Conservation (phyloP, 768 basidiomycete genomes). For the Lactarius pseudohatsudake region DNA sequence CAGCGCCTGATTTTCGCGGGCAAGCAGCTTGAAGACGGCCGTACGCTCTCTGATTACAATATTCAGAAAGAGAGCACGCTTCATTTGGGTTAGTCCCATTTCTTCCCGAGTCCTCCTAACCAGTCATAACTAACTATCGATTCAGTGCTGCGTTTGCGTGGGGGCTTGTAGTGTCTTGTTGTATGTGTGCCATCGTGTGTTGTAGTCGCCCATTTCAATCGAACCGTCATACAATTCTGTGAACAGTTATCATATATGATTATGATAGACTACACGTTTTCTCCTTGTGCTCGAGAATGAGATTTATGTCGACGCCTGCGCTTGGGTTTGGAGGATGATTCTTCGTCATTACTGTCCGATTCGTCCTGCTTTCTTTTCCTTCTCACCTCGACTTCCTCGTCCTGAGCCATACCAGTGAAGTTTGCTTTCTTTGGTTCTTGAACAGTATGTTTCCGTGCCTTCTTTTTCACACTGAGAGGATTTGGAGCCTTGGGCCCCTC, state of each 20-base stretch:
- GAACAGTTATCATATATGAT: background rate
- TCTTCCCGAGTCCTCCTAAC: background rate
- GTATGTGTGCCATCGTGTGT: conserved; percentile 2
- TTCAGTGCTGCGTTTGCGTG: conserved; percentile 63
- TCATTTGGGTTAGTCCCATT: conserved; percentile 45
- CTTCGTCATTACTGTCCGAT: conserved; percentile 22
- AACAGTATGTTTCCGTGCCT: conserved; percentile 39
- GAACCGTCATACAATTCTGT: background rate
- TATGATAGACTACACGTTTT: background rate
- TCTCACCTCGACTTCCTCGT: conserved; percentile 28
- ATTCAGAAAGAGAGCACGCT: conserved; percentile 81
- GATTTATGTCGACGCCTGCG: conserved; percentile 34
- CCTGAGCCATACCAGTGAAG: conserved; percentile 21
- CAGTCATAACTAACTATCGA: conserved; percentile 13
- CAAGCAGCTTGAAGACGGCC: conserved; percentile 92
- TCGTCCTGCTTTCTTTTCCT: conserved; percentile 35
- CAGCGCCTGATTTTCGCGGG: conserved; percentile 92
- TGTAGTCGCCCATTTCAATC: background rate
- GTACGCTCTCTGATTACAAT: conserved; percentile 79
- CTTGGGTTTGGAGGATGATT: conserved; percentile 29
- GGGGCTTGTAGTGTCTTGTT: conserved; percentile 51
- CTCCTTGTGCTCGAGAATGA: background rate
- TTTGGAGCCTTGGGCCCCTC: conserved; percentile 87
- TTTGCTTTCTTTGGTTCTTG: conserved; percentile 21
- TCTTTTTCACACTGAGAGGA: conserved; percentile 91